Percentiles rank a stretch among this genome's conserved stretches.
phyloP scores from a whole-genome alignment of 345 rosid genomes.

The Rhizophora mangle region DNA sequence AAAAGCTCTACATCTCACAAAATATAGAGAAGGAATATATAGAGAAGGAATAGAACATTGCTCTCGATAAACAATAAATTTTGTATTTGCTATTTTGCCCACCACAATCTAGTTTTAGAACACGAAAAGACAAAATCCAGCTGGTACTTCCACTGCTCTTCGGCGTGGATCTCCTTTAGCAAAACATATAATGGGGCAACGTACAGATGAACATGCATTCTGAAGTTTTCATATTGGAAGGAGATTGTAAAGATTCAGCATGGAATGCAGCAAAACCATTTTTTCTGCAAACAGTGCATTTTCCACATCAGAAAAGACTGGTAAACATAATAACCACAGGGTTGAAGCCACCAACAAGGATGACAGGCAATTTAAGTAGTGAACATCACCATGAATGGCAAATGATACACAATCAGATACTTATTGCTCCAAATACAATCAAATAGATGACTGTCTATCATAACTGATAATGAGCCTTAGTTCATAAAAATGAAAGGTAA shows the following conservation, averaged over 20 bases:
- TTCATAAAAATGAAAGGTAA: no score
- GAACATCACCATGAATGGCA: neutral
- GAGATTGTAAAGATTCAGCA: conserved; percentile 56
- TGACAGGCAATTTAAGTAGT: neutral
- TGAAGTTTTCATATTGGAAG: conserved; percentile 22
- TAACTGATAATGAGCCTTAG: no score
- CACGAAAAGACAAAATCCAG: conserved; percentile 40
- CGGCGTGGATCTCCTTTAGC: conserved; percentile 43
- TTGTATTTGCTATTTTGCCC: conserved; percentile 33
- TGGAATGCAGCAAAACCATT: conserved; percentile 92
- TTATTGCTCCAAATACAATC: neutral
- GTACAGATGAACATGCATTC: conserved; percentile 33
- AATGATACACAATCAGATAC: neutral
- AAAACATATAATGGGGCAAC: conserved; percentile 41
- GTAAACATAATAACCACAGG: neutral
- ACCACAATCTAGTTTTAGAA: conserved; percentile 47
- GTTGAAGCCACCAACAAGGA: neutral
- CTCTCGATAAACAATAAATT: conserved; percentile 35
- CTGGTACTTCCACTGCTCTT: conserved; percentile 34
- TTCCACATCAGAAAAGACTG: conserved; percentile 5
- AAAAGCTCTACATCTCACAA: conserved; percentile 33
- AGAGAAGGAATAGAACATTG: conserved; percentile 21
- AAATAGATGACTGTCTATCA: neutral
- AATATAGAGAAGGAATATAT: conserved; percentile 19
- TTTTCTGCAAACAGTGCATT: conserved; percentile 52